Base-by-base conservation (phyloP, 495 filamentous ascomycete genomes). In the Pseudomonodictys pantanalensis region DNA sequence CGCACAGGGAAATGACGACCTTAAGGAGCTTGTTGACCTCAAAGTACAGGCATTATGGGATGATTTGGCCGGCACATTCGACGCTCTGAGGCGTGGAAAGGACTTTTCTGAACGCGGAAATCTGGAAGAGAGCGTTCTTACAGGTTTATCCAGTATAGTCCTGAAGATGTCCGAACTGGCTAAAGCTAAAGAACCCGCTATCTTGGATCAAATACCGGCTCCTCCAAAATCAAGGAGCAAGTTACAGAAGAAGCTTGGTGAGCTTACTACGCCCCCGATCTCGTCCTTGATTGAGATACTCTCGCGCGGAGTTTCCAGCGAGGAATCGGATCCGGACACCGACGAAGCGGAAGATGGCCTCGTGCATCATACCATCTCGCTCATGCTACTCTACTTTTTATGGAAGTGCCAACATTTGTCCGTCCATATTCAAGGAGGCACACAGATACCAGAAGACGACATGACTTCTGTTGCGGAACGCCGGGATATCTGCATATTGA, bases 41-140 rank as follows among this genome's bases (percentile, higher is more conserved):
- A 96, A 91, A 68, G 72, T 97, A 8, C 81, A 86, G 33, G 80
- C 84, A 38, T 76, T 97, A 8, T 96, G 95, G 90, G 91, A 97
- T 46, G 84, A 90, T 38, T 83, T 86, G 9, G 79, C 90, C 24
- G 85, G 84, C 61, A 79, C 84, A 2, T 78, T 97, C 3, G 76
- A 82, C 41, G 77, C 82, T 9, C 79, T 93, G 20, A 80, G 83
- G 52, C 83, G 83, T 56, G 84, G 81, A 32, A 81, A 81, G 47
- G 86, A 92, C 48, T 76, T 91, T 4, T 75, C 79, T 25, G 76
- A 73, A 24, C 82, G 85, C 25, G 82, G 80, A 26, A 84, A 82
- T 55, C 78, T 95, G 54, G 73, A 80, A 3, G 73, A 77, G 18
- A 75, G 76, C 6, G 79, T 81, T 30, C 79, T 96, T 11, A 82